Percentiles rank a stretch among this genome's conserved stretches.
phyloP scores from a whole-genome alignment of 495 filamentous ascomycete genomes.

The Durotheca rogersii region DNA sequence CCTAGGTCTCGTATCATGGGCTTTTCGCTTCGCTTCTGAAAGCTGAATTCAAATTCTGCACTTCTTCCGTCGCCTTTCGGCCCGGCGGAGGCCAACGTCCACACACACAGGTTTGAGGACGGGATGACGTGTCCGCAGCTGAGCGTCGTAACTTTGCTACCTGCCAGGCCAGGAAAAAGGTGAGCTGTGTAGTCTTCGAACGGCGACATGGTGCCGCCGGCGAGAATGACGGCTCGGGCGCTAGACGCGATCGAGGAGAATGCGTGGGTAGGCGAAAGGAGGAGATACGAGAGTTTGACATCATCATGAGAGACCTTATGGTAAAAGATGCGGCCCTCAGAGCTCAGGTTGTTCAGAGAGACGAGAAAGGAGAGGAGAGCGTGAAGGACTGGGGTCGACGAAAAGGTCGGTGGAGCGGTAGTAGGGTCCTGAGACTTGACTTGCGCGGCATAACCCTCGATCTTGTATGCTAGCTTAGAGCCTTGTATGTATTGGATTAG shows the following conservation, averaged over 20 bases:
- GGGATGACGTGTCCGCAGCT: conserved; percentile 97
- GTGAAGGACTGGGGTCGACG: conserved; percentile 72
- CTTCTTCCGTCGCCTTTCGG: conserved; percentile 48
- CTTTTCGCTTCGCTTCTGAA: conserved; percentile 64
- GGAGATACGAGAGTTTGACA: conserved; percentile 75
- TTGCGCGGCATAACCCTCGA: conserved; percentile 79
- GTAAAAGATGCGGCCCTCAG: conserved; percentile 85
- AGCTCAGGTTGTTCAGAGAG: conserved; percentile 82
- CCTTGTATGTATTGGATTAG: conserved; percentile 83
- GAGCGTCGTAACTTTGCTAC: conserved; percentile 68
- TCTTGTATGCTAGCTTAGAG: conserved; percentile 90
- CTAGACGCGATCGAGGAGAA: conserved; percentile 86
- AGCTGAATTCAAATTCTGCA: conserved; percentile 81
- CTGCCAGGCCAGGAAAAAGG: conserved; percentile 74
- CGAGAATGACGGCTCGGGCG: conserved; percentile 84
- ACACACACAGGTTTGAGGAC: conserved; percentile 72
- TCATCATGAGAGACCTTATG: conserved; percentile 51
- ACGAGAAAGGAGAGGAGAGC: conserved; percentile 80
- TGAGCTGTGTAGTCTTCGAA: conserved; percentile 86
- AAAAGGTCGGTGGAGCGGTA: conserved; percentile 22
- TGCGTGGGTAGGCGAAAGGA: conserved; percentile 90
- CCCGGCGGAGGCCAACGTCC: conserved; percentile 48
- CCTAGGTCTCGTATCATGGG: conserved; percentile 74
- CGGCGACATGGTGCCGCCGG: conserved; percentile 96
- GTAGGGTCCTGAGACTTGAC: conserved; percentile 47